Evolutionary conservation across 169 alveolate genomes (phyloP).

Genomic region (Theileria sp.): DNA sequence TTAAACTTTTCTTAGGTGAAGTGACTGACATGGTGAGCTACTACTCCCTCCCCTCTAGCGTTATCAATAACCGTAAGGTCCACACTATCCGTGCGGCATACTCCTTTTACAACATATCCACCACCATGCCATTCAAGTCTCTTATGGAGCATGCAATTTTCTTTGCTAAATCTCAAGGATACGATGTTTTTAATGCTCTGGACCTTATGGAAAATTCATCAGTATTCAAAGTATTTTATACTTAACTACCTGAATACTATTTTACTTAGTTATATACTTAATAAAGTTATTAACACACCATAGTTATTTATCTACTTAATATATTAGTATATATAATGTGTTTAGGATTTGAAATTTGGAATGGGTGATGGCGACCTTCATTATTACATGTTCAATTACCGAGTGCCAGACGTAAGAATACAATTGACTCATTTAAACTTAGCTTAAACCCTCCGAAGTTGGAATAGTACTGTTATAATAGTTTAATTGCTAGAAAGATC

Average conservation of each 20-base stretch:
- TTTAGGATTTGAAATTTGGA: slow-evolving; percentile 88
- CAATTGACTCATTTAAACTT: not conserved
- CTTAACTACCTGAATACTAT: slow-evolving; percentile 7
- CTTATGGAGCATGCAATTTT: slow-evolving; percentile 89
- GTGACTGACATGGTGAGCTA: slow-evolving; percentile 91
- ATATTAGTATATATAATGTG: not conserved
- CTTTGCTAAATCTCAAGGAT: slow-evolving; percentile 87
- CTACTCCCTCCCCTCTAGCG: slow-evolving; percentile 89
- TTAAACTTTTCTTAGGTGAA: slow-evolving; percentile 57
- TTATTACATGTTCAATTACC: slow-evolving; percentile 96
- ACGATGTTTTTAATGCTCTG: slow-evolving; percentile 95
- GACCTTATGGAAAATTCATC: slow-evolving; percentile 93
- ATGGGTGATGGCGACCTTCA: slow-evolving; percentile 95
- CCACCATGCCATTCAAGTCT: slow-evolving; percentile 74
- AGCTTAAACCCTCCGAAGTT: slow-evolving; percentile 60
- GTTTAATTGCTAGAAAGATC: not conserved
- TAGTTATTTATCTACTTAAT: not conserved
- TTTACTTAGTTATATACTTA: not conserved
- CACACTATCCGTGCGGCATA: slow-evolving; percentile 85
- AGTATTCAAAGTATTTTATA: slow-evolving; percentile 75
- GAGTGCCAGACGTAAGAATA: slow-evolving; percentile 69
- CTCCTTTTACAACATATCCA: slow-evolving; percentile 87
- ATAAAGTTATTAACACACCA: no score
- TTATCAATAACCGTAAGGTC: slow-evolving; percentile 83
- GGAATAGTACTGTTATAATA: slow-evolving; percentile 52